Evolutionary conservation across 352 stramenopile species (phyloP).

Genomic region (Phytophthora foliorum): DNA sequence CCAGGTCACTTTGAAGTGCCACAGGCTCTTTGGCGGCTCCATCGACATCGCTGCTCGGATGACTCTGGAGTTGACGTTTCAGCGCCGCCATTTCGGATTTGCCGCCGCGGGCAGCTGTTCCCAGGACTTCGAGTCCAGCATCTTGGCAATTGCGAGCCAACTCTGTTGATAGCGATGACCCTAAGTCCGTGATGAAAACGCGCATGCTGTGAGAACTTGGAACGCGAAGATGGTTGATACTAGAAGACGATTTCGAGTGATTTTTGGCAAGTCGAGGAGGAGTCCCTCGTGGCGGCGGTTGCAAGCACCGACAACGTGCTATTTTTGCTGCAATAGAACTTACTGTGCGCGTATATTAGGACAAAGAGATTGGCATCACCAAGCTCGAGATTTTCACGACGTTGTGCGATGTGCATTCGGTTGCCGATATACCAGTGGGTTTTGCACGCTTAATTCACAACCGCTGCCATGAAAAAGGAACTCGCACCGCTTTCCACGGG

Average conservation of each 20-base stretch:
- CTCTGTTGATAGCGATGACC: conserved; percentile 64
- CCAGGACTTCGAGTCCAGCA: conserved; percentile 74
- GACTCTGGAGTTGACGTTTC: conserved; percentile 69
- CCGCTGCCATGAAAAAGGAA: conserved; percentile 32
- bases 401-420: conserved; percentile 21
- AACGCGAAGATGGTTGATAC: not conserved
- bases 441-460: conserved; percentile 18
- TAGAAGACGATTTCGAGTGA: not conserved
- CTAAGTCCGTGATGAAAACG: conserved; percentile 81
- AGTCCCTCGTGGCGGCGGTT: conserved; percentile 22
- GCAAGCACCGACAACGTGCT: conserved; percentile 6
- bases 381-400: conserved; percentile 2
- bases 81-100: conserved; percentile 51
- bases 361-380: not conserved
- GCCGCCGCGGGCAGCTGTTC: conserved; percentile 47
- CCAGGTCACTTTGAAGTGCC: conserved; percentile 53
- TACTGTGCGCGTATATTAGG: conserved; percentile 11
- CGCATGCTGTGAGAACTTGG: conserved; percentile 47
- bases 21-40: conserved; percentile 65
- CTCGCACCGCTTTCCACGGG: conserved; percentile 32
- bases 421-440: conserved; percentile 15
- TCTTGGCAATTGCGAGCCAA: conserved; percentile 67
- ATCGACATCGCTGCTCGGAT: conserved; percentile 61
- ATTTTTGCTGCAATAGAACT: conserved; percentile 24
- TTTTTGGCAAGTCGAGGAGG: not conserved